Conservation (phyloP, 441 rosid genomes). For the Cnidoscolus chayamansa region DNA sequence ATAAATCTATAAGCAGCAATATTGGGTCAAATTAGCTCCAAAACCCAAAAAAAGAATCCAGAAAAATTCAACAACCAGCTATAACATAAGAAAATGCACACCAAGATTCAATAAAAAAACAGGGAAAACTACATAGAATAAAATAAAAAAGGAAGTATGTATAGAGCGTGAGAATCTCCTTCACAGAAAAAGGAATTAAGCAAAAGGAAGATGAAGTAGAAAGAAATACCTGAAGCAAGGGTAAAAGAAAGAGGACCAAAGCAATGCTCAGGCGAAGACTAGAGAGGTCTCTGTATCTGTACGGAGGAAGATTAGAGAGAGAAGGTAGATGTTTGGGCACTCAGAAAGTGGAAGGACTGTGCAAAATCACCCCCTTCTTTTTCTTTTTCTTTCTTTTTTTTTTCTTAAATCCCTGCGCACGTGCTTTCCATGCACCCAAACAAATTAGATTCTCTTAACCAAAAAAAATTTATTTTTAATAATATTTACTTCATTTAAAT, state of each 20-base stretch:
- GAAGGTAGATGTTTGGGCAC: not conserved
- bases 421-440: not conserved
- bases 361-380: not conserved
- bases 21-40: not conserved
- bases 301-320: not conserved
- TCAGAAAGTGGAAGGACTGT: not conserved
- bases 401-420: not conserved
- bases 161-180: not conserved
- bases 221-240: conserved; percentile 14
- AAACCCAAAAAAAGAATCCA: conserved; percentile 9
- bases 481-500: too few species aligned
- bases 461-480: too few species aligned
- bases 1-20: not conserved
- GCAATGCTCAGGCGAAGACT: not conserved
- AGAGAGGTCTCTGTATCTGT: not conserved
- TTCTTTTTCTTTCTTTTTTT: not conserved
- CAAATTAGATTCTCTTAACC: not conserved
- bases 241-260: not conserved
- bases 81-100: not conserved
- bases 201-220: not conserved
- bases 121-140: not conserved
- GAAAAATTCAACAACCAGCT: not conserved
- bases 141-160: too few species aligned
- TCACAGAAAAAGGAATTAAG: not conserved
- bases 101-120: not conserved